Evolutionary conservation across 805 yeast species (phyloP).

Genomic region (Millerozyma miso): DNA sequence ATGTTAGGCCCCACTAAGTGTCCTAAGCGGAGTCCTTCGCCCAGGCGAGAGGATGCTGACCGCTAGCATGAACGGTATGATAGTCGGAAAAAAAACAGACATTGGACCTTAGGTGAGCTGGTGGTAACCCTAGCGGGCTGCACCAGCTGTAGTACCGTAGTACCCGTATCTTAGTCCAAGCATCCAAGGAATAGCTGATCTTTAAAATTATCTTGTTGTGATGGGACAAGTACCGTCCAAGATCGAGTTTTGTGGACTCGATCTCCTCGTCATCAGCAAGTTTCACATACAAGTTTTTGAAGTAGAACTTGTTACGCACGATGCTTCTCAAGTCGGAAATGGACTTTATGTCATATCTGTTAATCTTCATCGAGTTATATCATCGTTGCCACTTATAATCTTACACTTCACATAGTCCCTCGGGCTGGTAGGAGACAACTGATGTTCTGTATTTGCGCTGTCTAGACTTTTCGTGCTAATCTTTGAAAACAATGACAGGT

Average conservation of each 20-base stretch:
- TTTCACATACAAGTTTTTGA: slow-evolving; percentile 22
- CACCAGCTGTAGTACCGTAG: too few relatives aligned
- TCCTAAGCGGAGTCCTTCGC: too few relatives aligned
- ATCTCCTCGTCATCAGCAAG: slow-evolving; percentile 21
- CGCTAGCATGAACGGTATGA: too few relatives aligned
- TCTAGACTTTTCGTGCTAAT: neutral
- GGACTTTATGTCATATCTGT: slow-evolving; percentile 17
- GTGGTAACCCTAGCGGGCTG: too few relatives aligned
- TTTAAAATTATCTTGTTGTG: slow-evolving; percentile 20
- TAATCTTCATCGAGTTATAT: slow-evolving; percentile 22
- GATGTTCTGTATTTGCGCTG: neutral
- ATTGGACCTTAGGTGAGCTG: too few relatives aligned
- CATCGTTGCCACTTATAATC: slow-evolving; percentile 22
- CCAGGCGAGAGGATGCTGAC: too few relatives aligned
- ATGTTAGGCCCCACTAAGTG: too few relatives aligned
- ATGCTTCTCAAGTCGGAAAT: slow-evolving; percentile 22
- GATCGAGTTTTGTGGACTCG: slow-evolving; percentile 20
- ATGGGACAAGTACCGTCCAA: slow-evolving; percentile 14
- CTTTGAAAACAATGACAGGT: slow-evolving; percentile 1
- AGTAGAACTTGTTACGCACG: slow-evolving; percentile 21
- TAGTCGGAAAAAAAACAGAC: too few relatives aligned
- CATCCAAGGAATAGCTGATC: neutral
- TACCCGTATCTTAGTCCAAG: too few relatives aligned
- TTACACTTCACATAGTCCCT: slow-evolving; percentile 21
- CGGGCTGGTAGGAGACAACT: neutral